Evolutionary conservation across 129 eudicot species (phyloP).

Genomic region (Helianthus tuberosus): DNA sequence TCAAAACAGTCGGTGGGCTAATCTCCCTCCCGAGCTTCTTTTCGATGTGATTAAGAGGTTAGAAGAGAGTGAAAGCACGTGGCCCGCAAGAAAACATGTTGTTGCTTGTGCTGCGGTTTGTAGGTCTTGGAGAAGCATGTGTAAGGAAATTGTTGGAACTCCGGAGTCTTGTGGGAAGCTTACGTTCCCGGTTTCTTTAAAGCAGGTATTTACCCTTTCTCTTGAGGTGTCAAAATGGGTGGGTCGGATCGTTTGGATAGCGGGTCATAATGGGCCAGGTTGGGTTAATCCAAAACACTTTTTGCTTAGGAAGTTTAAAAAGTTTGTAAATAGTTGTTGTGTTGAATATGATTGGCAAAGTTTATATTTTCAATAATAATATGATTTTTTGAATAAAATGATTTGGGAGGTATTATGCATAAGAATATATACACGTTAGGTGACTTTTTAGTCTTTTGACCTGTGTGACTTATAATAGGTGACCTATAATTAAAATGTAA

Average conservation of each 20-base stretch:
- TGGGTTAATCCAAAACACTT: neutral
- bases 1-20: constrained; percentile 87
- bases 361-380: neutral
- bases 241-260: neutral
- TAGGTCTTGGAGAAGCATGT: constrained; percentile 89
- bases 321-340: neutral
- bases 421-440: neutral
- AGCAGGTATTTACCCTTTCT: constrained; percentile 58
- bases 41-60: constrained; percentile 77
- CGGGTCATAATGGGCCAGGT: neutral
- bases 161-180: constrained; percentile 88
- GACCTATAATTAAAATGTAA: no score
- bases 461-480: no score
- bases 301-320: neutral
- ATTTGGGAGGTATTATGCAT: neutral
- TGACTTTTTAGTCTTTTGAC: neutral
- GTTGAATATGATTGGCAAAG: neutral
- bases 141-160: constrained; percentile 81
- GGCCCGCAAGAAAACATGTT: constrained; percentile 89
- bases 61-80: constrained; percentile 92
- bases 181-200: constrained; percentile 84
- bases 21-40: constrained; percentile 85
- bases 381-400: neutral
- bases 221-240: neutral
- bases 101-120: constrained; percentile 93